These are phyloP conservation scores for Fomitiporia mediterranea DNA, from an alignment of 1,284 basidiomycete genomes.

Conservation along the genomic window DNA sequence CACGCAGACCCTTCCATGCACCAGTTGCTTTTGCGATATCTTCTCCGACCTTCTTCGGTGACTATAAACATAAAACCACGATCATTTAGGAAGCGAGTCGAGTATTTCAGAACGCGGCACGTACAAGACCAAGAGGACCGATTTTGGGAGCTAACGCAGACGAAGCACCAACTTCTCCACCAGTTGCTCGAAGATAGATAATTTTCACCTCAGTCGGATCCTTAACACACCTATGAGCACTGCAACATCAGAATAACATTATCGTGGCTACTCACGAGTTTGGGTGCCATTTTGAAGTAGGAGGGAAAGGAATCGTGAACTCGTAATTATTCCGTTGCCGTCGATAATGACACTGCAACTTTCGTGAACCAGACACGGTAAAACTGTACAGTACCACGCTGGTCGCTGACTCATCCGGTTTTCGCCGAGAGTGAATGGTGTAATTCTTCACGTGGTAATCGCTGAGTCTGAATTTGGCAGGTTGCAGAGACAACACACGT, in stretches of 20 bases:
- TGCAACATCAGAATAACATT: neutral
- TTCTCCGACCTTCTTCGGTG: conserved; percentile 99
- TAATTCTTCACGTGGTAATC: no score
- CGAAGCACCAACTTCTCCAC: conserved; percentile 99
- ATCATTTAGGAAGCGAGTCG: conserved; percentile 8
- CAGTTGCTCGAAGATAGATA: conserved; percentile 98
- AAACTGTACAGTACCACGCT: no score
- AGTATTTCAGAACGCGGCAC: conserved; percentile 35
- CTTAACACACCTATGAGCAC: conserved; percentile 33
- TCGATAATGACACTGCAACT: neutral
- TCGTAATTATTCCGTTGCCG: neutral
- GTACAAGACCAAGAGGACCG: conserved; percentile 98
- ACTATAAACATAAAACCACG: conserved; percentile 46
- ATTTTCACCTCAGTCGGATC: conserved; percentile 96
- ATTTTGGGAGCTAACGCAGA: conserved; percentile 99
- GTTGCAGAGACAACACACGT: neutral
- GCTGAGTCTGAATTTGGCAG: no score
- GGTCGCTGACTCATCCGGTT: neutral
- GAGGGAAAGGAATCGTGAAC: conserved; percentile 2
- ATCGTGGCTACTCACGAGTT: conserved; percentile 52
- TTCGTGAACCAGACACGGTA: no score
- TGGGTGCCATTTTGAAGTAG: conserved; percentile 59
- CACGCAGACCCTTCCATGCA: conserved; percentile 99
- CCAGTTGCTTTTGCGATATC: conserved; percentile 99
- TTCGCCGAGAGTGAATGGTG: neutral